Evolutionary conservation across 208 protist genomes (phyloP).

Genomic region (Trypanosoma theileri): DNA sequence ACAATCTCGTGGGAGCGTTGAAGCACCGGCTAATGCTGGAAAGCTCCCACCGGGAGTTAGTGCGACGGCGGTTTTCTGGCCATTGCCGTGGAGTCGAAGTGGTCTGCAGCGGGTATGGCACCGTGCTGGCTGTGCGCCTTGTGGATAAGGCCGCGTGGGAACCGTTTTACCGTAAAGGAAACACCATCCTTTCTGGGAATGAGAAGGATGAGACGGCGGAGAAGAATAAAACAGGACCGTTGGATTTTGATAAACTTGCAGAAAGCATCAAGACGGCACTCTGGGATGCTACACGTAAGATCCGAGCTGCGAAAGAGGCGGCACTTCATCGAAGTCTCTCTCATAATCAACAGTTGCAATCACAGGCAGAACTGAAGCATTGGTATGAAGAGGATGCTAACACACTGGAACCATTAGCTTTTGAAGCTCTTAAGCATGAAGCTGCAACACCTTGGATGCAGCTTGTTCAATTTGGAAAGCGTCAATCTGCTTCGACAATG

Average conservation of each 20-base stretch:
- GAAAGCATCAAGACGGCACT: slow-evolving; percentile 66
- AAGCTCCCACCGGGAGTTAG: slow-evolving; percentile 57
- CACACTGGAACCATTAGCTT: slow-evolving; percentile 56
- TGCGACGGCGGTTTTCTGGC: slow-evolving; percentile 56
- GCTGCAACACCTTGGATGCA: slow-evolving; percentile 79
- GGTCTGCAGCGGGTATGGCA: slow-evolving; percentile 70
- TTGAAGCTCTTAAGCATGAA: slow-evolving; percentile 56
- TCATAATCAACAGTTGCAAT: slow-evolving; percentile 50
- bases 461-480: slow-evolving; percentile 62
- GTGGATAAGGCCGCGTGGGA: slow-evolving; percentile 57
- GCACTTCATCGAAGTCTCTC: slow-evolving; percentile 58
- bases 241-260: slow-evolving; percentile 60
- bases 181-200: background rate
- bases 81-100: slow-evolving; percentile 79
- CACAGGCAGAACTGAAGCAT: slow-evolving; percentile 40
- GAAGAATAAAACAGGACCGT: slow-evolving; percentile 1
- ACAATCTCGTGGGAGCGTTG: slow-evolving; percentile 76
- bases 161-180: slow-evolving; percentile 48
- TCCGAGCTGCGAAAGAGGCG: slow-evolving; percentile 68
- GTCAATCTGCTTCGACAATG: slow-evolving; percentile 2
- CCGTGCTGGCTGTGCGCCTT: slow-evolving; percentile 57
- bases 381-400: slow-evolving; percentile 86
- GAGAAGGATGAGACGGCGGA: background rate
- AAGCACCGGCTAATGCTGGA: slow-evolving; percentile 84
- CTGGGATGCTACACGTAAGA: slow-evolving; percentile 64